Evolutionary conservation across 2,329 filamentous ascomycete species (phyloP), one percentile per base, ranked within the genome.

Genomic region (Byssothecium circinans): DNA sequence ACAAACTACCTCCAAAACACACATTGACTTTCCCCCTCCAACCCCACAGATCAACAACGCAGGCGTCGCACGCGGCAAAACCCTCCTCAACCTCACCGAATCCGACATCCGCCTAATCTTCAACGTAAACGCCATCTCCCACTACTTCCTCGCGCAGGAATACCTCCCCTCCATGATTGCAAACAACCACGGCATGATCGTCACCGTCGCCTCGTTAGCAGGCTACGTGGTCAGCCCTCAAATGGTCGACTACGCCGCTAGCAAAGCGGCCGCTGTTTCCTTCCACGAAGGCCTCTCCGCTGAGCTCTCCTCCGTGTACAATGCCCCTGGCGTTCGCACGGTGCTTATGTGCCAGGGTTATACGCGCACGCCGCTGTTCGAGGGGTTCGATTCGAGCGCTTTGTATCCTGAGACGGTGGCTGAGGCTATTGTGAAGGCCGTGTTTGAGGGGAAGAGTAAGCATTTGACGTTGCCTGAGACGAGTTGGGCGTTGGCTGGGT

Each of bases 11-110:
- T n/a, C n/a, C n/a, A n/a, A n/a, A n/a, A n/a, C n/a, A n/a, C n/a
- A n/a, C n/a, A n/a, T n/a, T n/a, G n/a, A n/a, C n/a, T n/a, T n/a
- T n/a, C n/a, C n/a, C n/a, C n/a, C n/a, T n/a, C n/a, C n/a, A n/a
- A n/a, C n/a, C n/a, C n/a, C n/a, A n/a, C n/a, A n/a, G n/a, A 85
- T 88, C 72, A 87, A 88, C 74, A 88, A 88, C 61, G 86, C 86
- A 8, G 86, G 85, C 50, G 78, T 86, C 22, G 80, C 76, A 14
- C 78, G 78, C 47, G 84, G 83, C 50, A 81, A 82, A 54, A 79
- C 77, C 4, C 78, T 91, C 53, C 76, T 89, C 38, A 76, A 80
- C 22, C 68, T 77, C 18, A 77, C 77, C 1, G 80, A 84, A 42
- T 74, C 73, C 17, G 80, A 85, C 55, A 76, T 87, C 53, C 80